Evolutionary conservation across 208 protist genomes (phyloP).

Genomic region (Phytomonas sp.): DNA sequence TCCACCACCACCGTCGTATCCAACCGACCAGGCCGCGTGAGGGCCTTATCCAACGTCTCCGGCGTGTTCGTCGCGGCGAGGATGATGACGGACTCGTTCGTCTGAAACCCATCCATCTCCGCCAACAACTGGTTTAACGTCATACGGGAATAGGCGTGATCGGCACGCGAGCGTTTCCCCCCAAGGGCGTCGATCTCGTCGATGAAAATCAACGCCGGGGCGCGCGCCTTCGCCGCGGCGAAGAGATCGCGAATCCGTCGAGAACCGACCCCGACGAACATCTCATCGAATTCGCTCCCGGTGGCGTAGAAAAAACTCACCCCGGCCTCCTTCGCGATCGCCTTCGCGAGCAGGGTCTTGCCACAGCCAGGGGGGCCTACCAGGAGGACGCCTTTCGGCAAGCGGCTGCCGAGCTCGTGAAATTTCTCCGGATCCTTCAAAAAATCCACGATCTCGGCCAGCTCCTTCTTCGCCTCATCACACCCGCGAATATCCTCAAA

Average conservation of each 20-base stretch:
- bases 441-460: slow-evolving; percentile 91
- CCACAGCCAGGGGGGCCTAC: slow-evolving; percentile 97
- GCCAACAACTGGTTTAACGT: slow-evolving; percentile 96
- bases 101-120: slow-evolving; percentile 96
- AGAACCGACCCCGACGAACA: slow-evolving; percentile 97
- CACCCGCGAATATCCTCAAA: slow-evolving; percentile 85
- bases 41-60: slow-evolving; percentile 91
- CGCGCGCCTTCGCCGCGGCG: slow-evolving; percentile 85
- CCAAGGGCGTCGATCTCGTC: slow-evolving; percentile 98
- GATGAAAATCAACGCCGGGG: slow-evolving; percentile 97
- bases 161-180: slow-evolving; percentile 50
- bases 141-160: slow-evolving; percentile 80
- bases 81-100: slow-evolving; percentile 92
- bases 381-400: slow-evolving; percentile 96
- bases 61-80: slow-evolving; percentile 97
- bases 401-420: slow-evolving; percentile 87
- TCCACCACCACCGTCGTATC: slow-evolving; percentile 86
- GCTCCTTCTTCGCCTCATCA: slow-evolving; percentile 89
- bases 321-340: slow-evolving; percentile 89
- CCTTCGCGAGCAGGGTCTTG: slow-evolving; percentile 92
- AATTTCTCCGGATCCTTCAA: slow-evolving; percentile 94
- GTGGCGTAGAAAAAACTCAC: slow-evolving; percentile 95
- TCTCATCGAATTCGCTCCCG: slow-evolving; percentile 95
- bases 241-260: slow-evolving; percentile 94
- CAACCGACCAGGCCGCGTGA: slow-evolving; percentile 88